A percentile compares a stretch with the other conserved stretches of the same genome.
Evolutionary conservation across 192 early-diverging fungal genomes (phyloP).

Genomic region (Umbelopsis sp.): DNA sequence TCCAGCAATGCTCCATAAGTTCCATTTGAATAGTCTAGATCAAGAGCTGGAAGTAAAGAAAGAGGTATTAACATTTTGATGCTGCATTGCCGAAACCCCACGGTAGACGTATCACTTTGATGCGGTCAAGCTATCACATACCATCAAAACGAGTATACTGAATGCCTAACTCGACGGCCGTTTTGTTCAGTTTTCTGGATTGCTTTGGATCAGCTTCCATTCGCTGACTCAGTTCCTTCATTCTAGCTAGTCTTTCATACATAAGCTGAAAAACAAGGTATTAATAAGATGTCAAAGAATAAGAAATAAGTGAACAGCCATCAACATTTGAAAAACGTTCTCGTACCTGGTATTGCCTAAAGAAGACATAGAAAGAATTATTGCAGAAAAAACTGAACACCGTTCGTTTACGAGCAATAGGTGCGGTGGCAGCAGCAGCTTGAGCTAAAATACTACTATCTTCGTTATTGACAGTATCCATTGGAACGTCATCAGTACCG

Average conservation of each 20-base stretch:
- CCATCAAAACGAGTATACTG: conserved; percentile 43
- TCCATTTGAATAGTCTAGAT: conserved; percentile 56
- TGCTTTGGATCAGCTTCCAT: conserved; percentile 17
- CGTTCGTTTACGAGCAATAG: conserved; percentile 35
- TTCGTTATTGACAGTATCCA: conserved; percentile 32
- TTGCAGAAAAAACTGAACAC: conserved; percentile 83
- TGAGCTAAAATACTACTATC: conserved; percentile 35
- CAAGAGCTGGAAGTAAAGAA: conserved; percentile 22
- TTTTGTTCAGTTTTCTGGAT: not conserved
- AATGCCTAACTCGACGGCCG: conserved; percentile 46
- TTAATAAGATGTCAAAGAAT: conserved; percentile 13
- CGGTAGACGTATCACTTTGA: too few relatives aligned
- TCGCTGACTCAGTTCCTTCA: conserved; percentile 5
- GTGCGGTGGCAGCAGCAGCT: conserved; percentile 32
- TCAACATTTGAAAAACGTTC: not conserved
- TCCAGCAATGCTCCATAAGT: conserved; percentile 82
- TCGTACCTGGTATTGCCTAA: conserved; percentile 81
- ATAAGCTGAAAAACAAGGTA: conserved; percentile 12
- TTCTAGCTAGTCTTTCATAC: conserved; percentile 15
- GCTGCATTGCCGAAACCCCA: too few relatives aligned
- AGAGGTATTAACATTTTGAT: not conserved
- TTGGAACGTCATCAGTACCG: conserved; percentile 34
- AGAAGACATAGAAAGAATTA: conserved; percentile 82
- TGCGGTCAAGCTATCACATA: too few relatives aligned
- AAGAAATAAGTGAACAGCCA: not conserved